A percentile compares a stretch with the other conserved stretches of the same genome.
Conservation (phyloP, 1,284 basidiomycete genomes). For the Neotropicomus parvogracilis region DNA sequence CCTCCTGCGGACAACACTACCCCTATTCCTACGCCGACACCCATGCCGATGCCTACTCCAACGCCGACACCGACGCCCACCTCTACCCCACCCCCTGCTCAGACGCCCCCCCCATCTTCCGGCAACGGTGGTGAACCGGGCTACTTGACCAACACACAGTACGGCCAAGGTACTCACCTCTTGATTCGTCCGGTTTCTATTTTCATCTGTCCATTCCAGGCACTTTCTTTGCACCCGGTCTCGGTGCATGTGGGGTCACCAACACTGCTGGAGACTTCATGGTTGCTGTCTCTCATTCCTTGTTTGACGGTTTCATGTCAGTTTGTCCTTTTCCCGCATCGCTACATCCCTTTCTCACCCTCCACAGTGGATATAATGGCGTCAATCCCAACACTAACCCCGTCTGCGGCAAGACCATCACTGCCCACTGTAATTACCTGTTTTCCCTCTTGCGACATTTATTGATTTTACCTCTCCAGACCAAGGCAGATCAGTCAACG, state of each 20-base stretch:
- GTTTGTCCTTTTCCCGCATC: slow-evolving; percentile 19
- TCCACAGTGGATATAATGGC: slow-evolving; percentile 44
- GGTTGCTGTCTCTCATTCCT: slow-evolving; percentile 52
- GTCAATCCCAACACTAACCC: slow-evolving; percentile 64
- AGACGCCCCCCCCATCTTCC: slow-evolving; percentile 14
- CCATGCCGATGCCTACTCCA: slow-evolving; percentile 19
- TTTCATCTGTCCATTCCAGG: slow-evolving; percentile 30
- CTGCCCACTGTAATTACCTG: slow-evolving; percentile 38
- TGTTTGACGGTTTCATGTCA: slow-evolving; percentile 65
- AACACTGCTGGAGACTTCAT: slow-evolving; percentile 56
- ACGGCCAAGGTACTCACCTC: slow-evolving; percentile 45
- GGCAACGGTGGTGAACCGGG: slow-evolving; percentile 8
- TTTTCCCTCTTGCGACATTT: neutral
- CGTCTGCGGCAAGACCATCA: slow-evolving; percentile 49
- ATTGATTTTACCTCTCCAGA: slow-evolving; percentile 36
- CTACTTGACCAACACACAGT: slow-evolving; percentile 46
- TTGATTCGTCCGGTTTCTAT: neutral
- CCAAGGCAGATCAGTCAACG: slow-evolving; percentile 45
- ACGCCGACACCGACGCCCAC: slow-evolving; percentile 14
- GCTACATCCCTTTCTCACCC: neutral
- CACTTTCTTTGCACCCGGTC: slow-evolving; percentile 58
- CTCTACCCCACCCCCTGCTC: slow-evolving; percentile 17
- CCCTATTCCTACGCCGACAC: slow-evolving; percentile 2
- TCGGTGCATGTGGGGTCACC: slow-evolving; percentile 67
- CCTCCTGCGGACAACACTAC: neutral